A percentile compares a stretch with the other conserved stretches of the same genome.
Evolutionary conservation across 257 asterid species (phyloP).

Genomic region (Nyctanthes arbortristis): DNA sequence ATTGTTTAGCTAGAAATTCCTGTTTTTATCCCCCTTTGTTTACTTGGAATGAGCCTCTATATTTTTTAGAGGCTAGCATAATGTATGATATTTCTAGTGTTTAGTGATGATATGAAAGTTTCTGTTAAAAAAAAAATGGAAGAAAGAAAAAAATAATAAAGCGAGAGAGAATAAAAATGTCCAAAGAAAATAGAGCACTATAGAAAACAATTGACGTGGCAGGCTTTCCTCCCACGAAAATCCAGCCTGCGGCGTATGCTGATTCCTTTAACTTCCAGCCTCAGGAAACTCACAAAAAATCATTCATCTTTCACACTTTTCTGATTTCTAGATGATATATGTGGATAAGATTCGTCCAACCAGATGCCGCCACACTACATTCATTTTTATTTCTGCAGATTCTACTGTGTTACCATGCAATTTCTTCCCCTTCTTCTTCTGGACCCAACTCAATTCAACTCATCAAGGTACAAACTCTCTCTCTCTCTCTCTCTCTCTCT

Average conservation of each 20-base stretch:
- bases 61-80: no score
- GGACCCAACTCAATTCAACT: neutral
- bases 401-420: conserved; percentile 23
- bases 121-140: no score
- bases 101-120: no score
- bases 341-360: conserved; percentile 46
- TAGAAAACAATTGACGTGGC: conserved; percentile 43
- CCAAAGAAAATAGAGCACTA: neutral
- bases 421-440: conserved; percentile 19
- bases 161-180: neutral
- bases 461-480: neutral
- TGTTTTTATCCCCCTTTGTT: no score
- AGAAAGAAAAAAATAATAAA: no score
- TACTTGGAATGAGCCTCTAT: no score
- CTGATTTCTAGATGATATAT: conserved; percentile 36
- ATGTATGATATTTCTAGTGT: no score
- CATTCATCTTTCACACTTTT: neutral
- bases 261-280: no score
- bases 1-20: no score
- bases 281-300: neutral
- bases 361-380: conserved; percentile 16
- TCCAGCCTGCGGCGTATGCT: neutral
- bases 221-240: conserved; percentile 21
- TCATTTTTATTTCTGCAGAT: neutral
- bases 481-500: no score